Base-by-base conservation (phyloP, 148 eudicot genomes). In the Mesembryanthemum crystallinum region DNA sequence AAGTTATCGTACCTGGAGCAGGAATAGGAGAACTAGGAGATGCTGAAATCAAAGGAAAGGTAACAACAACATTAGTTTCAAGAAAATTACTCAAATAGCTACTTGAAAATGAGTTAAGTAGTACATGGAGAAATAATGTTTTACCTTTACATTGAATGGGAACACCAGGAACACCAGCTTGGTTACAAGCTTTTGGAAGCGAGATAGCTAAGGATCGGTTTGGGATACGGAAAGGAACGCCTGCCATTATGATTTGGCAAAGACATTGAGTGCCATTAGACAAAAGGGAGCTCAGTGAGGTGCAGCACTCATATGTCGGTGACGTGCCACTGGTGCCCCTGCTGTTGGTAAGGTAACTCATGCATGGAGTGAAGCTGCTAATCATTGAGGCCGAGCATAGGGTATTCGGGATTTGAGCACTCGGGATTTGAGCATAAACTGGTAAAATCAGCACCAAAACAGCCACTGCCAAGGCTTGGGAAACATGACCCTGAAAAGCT, bases 81-180 rank as follows among this genome's bases (percentile, higher is more conserved):
- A 18, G 15, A 12, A 3, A 8, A 32, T 3, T 18, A 64, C n/a
- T 0, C 72, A 24, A 17, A 25, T 23, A 33, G n/a, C 84, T 57
- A 89, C 39, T 35, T 35, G 39, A 35, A 35, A 6, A 35, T 35
- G 3, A 35, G 39, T 35, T 35, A 35, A 35, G 39, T 2, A 6
- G 39, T 45, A 45, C 11, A 10, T 8, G 14, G 14, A 45, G 6
- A 71, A 45, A 12, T 13, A 42, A 0, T 23, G 18, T 42, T n/a
- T 75, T 3, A 87, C 98, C 92, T 89, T 89, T 88, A 87, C 99
- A 96, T 28, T 83, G 83, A n/a, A 96, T 78, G 49, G 97, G 94
- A 32, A 92, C 90, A 33, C 93, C 85, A 35, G 97, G 94, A 32
- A 92, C 90, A 33, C 93, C 85, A 35, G 90, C 77, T 87, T 89